Conservation (phyloP, 176 grass and related monocot species). For the Oryza glaberrima region DNA sequence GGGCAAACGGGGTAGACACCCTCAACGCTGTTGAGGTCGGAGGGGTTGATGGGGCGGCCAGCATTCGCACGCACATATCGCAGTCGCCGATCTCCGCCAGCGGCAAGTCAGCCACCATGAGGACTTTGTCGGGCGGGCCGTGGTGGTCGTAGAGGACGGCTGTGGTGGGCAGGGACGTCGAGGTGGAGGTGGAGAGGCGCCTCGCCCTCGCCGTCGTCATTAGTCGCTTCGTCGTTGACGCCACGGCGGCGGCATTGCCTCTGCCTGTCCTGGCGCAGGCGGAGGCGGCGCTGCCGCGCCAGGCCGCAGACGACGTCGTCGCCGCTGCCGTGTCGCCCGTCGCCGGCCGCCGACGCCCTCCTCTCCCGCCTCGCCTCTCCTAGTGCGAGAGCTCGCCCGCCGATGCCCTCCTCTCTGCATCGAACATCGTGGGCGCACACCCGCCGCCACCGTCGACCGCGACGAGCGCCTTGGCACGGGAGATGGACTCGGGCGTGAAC, state of each 20-base stretch:
- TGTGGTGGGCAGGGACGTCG: conserved; percentile 56
- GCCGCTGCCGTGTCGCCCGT: too few relatives aligned
- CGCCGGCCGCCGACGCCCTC: too few relatives aligned
- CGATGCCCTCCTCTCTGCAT: neutral
- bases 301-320: too few relatives aligned
- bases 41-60: conserved; percentile 97
- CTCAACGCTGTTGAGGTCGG: conserved; percentile 89
- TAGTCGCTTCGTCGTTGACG: conserved; percentile 8
- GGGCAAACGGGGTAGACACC: conserved; percentile 92
- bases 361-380: too few relatives aligned
- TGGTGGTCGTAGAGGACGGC: conserved; percentile 78
- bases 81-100: conserved; percentile 53
- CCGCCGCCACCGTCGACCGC: conserved; percentile 23
- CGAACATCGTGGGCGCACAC: conserved; percentile 59
- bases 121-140: conserved; percentile 66
- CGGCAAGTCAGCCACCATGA: conserved; percentile 56
- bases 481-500: conserved; percentile 55
- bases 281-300: too few relatives aligned
- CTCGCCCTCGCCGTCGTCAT: neutral
- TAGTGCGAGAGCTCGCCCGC: too few relatives aligned
- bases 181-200: neutral
- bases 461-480: conserved; percentile 47
- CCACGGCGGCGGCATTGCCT: too few relatives aligned
- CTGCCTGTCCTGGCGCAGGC: too few relatives aligned
- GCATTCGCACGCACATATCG: conserved; percentile 87